Percentiles rank a stretch among this genome's conserved stretches.
Evolutionary conservation across 2,329 filamentous ascomycete genomes (phyloP).

Genomic region (Colletotrichum sp.): DNA sequence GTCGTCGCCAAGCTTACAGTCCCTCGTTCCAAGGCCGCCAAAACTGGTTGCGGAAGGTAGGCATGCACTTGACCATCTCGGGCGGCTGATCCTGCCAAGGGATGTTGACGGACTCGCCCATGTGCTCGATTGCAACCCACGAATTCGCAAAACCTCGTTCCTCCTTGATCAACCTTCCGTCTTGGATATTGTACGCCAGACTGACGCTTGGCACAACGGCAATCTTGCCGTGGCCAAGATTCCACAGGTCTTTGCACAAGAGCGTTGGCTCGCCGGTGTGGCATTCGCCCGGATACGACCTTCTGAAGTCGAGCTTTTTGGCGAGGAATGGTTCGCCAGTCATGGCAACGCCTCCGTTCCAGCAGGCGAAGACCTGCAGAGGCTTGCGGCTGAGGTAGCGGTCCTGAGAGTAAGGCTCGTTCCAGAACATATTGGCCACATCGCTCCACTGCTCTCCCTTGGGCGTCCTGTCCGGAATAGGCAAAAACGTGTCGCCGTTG

Average conservation of each 20-base stretch:
- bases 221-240: constrained; percentile 52
- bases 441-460: constrained; percentile 52
- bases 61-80: constrained; percentile 53
- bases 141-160: constrained; percentile 50
- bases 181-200: constrained; percentile 56
- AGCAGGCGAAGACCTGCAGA: constrained; percentile 66
- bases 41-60: constrained; percentile 43
- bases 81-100: constrained; percentile 51
- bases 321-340: constrained; percentile 50
- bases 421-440: constrained; percentile 59
- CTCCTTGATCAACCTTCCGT: constrained; percentile 50
- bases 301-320: constrained; percentile 48
- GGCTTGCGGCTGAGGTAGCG: constrained; percentile 44
- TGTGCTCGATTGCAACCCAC: constrained; percentile 13
- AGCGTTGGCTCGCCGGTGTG: constrained; percentile 59
- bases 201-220: constrained; percentile 62
- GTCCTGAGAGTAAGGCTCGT: constrained; percentile 40
- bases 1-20: background rate
- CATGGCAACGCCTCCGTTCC: constrained; percentile 62
- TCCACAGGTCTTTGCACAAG: constrained; percentile 64
- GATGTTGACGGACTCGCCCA: constrained; percentile 35
- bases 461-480: constrained; percentile 42
- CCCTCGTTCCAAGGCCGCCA: constrained; percentile 48
- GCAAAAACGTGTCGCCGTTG: constrained; percentile 59
- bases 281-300: constrained; percentile 47